Conservation (phyloP, 768 basidiomycete genomes). For the Suillus americanus region DNA sequence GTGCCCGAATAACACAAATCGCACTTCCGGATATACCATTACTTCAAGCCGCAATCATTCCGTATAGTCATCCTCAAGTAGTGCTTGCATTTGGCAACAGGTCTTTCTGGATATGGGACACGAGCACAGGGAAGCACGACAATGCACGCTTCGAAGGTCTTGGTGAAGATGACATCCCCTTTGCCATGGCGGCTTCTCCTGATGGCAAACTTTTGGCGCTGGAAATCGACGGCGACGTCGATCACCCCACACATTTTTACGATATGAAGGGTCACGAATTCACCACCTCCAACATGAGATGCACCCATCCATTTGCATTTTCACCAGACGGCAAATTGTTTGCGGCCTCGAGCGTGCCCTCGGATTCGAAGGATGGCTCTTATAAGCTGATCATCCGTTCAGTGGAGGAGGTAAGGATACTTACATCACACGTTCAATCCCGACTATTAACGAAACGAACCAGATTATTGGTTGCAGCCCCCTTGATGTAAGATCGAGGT, state of each 20-base stretch:
- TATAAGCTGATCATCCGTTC: neutral
- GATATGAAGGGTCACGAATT: neutral
- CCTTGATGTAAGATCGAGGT: neutral
- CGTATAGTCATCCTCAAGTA: neutral
- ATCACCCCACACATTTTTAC: neutral
- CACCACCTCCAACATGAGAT: neutral
- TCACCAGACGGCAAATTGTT: neutral
- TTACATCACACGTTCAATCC: neutral
- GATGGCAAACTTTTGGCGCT: neutral
- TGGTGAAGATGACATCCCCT: neutral
- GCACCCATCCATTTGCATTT: conserved; percentile 3
- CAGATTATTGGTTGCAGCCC: neutral
- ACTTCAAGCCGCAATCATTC: neutral
- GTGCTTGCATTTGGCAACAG: conserved; percentile 2
- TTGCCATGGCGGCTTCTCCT: neutral
- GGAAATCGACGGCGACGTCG: neutral
- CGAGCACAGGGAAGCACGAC: neutral
- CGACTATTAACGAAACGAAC: neutral
- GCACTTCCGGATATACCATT: neutral
- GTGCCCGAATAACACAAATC: neutral
- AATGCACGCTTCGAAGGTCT: neutral
- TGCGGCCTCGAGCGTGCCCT: neutral
- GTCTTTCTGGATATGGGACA: conserved; percentile 2
- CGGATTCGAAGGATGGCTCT: neutral
- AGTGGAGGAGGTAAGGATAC: neutral